Evolutionary conservation across 306 rosid species (phyloP).

Genomic region (Luffa aegyptiaca): DNA sequence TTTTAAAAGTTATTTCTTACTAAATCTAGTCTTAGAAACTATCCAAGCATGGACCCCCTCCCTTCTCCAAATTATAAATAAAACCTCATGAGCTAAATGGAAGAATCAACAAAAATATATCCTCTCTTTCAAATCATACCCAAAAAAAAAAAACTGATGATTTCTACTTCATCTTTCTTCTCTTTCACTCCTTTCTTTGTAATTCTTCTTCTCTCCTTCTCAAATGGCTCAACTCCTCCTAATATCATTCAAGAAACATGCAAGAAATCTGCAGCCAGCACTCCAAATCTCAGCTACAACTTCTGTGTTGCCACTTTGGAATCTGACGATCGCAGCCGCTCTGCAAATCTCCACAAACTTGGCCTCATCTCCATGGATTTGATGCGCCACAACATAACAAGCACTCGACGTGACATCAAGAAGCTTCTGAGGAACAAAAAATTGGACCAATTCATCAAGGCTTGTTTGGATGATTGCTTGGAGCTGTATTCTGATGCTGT

Average conservation of each 20-base stretch:
- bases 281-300: conserved; percentile 50
- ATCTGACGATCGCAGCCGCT: conserved; percentile 19
- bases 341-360: conserved; percentile 27
- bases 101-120: background rate
- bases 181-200: conserved; percentile 12
- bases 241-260: conserved; percentile 50
- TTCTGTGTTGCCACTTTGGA: conserved; percentile 49
- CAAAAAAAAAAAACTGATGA: background rate
- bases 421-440: conserved; percentile 26
- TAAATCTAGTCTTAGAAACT: conserved; percentile 4
- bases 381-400: conserved; percentile 32
- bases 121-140: background rate
- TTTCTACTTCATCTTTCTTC: conserved; percentile 7
- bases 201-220: conserved; percentile 6
- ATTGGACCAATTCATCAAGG: conserved; percentile 12
- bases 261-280: conserved; percentile 31
- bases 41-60: background rate
- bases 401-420: conserved; percentile 25
- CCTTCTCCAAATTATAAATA: background rate
- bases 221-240: background rate
- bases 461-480: conserved; percentile 51
- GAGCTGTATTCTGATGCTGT: conserved; percentile 43
- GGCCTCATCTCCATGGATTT: conserved; percentile 47
- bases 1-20: background rate
- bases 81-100: background rate